Percentiles rank a stretch among this genome's conserved stretches.
phyloP scores from a whole-genome alignment of 78 protist species.

The Anaeramoeba flamelloides region DNA sequence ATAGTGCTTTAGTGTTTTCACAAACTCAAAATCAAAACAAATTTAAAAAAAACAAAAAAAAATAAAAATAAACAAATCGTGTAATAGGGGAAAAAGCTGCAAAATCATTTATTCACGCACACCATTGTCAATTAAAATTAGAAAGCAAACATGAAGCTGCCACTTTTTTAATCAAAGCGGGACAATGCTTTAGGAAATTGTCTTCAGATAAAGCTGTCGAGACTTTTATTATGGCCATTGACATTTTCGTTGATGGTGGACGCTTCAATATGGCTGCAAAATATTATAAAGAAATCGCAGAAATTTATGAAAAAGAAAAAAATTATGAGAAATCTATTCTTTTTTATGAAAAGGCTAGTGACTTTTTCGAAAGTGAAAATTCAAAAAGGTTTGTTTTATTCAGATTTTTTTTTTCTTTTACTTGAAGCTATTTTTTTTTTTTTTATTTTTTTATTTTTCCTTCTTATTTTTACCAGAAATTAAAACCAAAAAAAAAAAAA shows the following conservation, averaged over 20 bases:
- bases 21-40: too few species aligned
- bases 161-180: not conserved
- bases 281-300: not conserved
- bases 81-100: slow-evolving; percentile 1
- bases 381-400: not conserved
- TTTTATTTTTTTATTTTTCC: too few species aligned
- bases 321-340: not conserved
- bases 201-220: not conserved
- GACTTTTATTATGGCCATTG: not conserved
- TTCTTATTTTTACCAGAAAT: too few species aligned
- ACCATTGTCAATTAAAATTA: not conserved
- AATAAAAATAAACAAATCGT: too few species aligned
- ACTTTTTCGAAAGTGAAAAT: not conserved
- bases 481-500: too few species aligned
- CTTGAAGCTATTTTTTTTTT: too few species aligned
- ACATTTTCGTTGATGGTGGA: not conserved
- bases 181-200: not conserved
- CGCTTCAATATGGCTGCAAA: slow-evolving; percentile 1
- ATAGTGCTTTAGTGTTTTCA: too few species aligned
- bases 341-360: not conserved
- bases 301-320: slow-evolving; percentile 1
- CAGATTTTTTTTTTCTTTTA: too few species aligned
- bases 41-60: too few species aligned
- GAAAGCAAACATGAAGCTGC: not conserved
- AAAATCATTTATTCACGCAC: not conserved